A percentile compares a stretch with the other conserved stretches of the same genome.
These are phyloP conservation scores for Orbilia blumenaviensis DNA, from an alignment of 2,329 filamentous ascomycete species.

Conservation along the genomic window DNA sequence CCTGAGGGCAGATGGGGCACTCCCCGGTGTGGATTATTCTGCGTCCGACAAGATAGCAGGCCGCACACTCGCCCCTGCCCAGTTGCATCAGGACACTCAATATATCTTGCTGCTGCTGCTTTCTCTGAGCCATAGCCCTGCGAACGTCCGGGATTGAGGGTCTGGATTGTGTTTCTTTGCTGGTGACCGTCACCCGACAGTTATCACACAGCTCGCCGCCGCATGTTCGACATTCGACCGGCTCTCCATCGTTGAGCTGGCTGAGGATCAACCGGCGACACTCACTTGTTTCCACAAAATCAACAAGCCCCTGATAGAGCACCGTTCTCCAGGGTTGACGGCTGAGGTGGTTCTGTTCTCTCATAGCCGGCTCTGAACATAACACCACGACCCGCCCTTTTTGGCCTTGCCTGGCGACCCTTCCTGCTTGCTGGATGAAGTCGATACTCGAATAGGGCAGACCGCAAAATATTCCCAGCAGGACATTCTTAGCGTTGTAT, in stretches of 20 bases:
- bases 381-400: not conserved
- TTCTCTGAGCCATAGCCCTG: not conserved
- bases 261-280: not conserved
- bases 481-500: no score
- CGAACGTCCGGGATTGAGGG: not conserved
- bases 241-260: not conserved
- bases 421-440: not conserved
- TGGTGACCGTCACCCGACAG: not conserved
- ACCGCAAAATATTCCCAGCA: no score
- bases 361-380: not conserved
- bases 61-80: not conserved
- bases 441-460: no score
- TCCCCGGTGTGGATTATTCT: not conserved
- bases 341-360: not conserved
- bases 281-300: not conserved
- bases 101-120: not conserved
- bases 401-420: not conserved
- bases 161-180: not conserved
- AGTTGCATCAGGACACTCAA: not conserved
- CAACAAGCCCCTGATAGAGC: not conserved
- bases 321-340: not conserved
- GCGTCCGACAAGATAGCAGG: not conserved
- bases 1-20: not conserved
- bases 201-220: not conserved
- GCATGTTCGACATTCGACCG: not conserved